A percentile compares a stretch with the other conserved stretches of the same genome.
Conservation (phyloP, 805 yeast species). For the Limtongia smithiae region DNA sequence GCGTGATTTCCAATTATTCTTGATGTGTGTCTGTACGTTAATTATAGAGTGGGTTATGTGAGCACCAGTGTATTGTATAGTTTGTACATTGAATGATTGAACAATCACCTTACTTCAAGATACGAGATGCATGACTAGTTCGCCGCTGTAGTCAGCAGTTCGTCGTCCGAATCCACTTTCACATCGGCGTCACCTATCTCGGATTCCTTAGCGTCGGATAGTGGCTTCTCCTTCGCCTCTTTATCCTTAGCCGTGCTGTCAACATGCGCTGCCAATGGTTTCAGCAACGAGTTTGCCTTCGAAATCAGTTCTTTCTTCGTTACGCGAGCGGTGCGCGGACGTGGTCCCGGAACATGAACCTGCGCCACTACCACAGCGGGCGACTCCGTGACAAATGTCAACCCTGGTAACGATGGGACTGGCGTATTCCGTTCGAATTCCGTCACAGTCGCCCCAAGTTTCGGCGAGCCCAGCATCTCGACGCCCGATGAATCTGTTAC, state of each 20-base stretch:
- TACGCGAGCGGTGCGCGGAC: constrained; percentile 16
- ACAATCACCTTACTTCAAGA: no score
- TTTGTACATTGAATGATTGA: no score
- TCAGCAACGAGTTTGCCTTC: constrained; percentile 27
- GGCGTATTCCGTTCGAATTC: not conserved
- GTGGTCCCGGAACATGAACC: not conserved
- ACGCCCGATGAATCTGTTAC: not conserved
- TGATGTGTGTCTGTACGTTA: no score
- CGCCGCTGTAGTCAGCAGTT: not conserved
- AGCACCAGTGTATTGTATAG: no score
- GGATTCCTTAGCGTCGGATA: no score
- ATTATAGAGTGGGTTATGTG: no score
- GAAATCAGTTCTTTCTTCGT: constrained; percentile 29
- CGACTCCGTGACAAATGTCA: no score
- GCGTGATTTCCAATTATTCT: no score
- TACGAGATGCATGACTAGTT: no score
- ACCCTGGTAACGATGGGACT: not conserved
- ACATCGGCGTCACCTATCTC: not conserved
- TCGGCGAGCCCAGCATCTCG: not conserved
- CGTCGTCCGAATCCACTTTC: not conserved
- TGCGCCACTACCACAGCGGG: not conserved
- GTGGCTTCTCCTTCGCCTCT: constrained; percentile 1
- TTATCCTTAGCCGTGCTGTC: not conserved
- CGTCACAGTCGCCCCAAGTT: not conserved
- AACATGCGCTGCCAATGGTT: constrained; percentile 1